A percentile compares a stretch with the other conserved stretches of the same genome.
Evolutionary conservation across 768 basidiomycete genomes (phyloP).

Genomic region (Rhizopogon sp.): DNA sequence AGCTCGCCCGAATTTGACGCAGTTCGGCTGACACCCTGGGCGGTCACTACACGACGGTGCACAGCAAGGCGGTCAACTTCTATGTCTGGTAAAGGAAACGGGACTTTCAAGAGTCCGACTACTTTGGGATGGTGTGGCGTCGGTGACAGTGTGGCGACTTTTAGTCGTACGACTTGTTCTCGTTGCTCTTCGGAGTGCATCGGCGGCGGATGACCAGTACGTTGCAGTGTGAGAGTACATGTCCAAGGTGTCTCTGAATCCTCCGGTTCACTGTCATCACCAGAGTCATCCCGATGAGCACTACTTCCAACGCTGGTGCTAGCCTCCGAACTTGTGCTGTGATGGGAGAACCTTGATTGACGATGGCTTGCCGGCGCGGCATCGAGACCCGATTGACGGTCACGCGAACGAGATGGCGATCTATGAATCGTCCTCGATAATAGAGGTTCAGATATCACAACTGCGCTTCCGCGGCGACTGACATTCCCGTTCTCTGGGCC

Average conservation of each 20-base stretch:
- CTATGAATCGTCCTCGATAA: conserved; percentile 6
- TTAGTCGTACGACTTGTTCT: conserved; percentile 34
- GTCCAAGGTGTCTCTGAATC: conserved; percentile 97
- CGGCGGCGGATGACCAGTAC: conserved; percentile 23
- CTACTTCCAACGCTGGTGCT: conserved; percentile 19
- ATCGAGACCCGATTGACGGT: neutral
- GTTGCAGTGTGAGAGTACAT: conserved; percentile 71
- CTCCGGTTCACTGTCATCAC: conserved; percentile 88
- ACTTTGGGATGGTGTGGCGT: conserved; percentile 97
- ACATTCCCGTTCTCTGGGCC: conserved; percentile 9
- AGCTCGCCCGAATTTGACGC: conserved; percentile 28
- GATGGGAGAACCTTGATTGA: conserved; percentile 36
- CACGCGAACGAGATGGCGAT: conserved; percentile 6
- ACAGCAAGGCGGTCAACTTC: conserved; percentile 59
- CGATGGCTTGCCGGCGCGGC: conserved; percentile 20
- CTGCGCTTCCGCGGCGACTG: conserved; percentile 14
- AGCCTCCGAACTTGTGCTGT: conserved; percentile 32
- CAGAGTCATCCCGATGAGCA: conserved; percentile 38
- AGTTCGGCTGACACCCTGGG: conserved; percentile 22
- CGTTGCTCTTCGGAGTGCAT: conserved; percentile 6
- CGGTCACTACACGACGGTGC: conserved; percentile 40
- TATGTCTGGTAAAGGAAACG: conserved; percentile 83
- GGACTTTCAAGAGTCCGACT: conserved; percentile 85
- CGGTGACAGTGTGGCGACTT: conserved; percentile 82
- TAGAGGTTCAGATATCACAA: conserved; percentile 3